These are phyloP conservation scores for Polyporus arcularius DNA, from an alignment of 768 basidiomycete species.

Conservation along the genomic window DNA sequence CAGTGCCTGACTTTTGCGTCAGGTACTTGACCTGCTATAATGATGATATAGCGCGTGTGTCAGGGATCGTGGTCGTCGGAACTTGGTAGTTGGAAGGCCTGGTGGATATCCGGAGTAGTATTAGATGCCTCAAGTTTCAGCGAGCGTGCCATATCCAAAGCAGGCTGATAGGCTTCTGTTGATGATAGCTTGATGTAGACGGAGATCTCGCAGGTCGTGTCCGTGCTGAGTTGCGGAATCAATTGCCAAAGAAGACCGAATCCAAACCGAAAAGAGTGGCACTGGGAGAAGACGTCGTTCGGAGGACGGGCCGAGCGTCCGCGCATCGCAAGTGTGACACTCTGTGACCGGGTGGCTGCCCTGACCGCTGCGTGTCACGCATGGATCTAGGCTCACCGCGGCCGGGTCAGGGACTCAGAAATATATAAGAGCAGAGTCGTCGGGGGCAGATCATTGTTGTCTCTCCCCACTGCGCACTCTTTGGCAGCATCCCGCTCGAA, in stretches of 20 bases:
- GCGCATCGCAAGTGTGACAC: background rate
- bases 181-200: too few species aligned
- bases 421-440: background rate
- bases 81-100: background rate
- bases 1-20: background rate
- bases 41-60: background rate
- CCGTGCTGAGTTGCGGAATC: too few species aligned
- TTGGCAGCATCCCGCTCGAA: background rate
- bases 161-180: too few species aligned
- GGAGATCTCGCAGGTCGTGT: too few species aligned
- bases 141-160: too few species aligned
- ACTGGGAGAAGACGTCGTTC: too few species aligned
- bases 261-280: too few species aligned
- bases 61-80: background rate
- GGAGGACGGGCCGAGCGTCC: background rate
- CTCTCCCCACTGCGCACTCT: background rate
- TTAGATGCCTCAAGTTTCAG: too few species aligned
- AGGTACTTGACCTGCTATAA: background rate
- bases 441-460: too few species aligned
- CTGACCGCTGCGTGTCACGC: conserved; percentile 6
- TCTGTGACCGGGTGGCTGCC: conserved; percentile 2
- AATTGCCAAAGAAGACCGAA: too few species aligned
- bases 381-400: conserved; percentile 2
- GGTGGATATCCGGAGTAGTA: background rate
- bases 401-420: background rate